Evolutionary conservation across 106 monocot genomes (phyloP).

Genomic region (Apostasia ramifera): DNA sequence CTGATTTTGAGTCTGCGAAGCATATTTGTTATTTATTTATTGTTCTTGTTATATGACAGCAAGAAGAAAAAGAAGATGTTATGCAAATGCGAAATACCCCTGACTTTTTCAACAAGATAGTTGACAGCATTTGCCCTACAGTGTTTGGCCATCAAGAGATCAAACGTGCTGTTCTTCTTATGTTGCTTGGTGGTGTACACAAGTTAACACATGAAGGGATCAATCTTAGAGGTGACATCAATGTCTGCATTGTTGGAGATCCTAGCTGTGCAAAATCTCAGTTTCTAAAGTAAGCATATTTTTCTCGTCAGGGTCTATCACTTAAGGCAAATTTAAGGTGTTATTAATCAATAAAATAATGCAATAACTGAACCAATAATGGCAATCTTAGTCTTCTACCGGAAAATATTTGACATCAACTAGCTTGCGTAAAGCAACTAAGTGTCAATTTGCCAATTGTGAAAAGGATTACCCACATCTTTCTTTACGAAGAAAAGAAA

Average conservation of each 20-base stretch:
- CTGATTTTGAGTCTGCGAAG: neutral
- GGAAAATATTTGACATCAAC: too few relatives aligned
- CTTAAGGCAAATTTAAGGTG: too few relatives aligned
- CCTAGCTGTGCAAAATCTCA: constrained; percentile 99
- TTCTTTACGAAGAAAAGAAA: too few relatives aligned
- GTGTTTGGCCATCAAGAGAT: constrained; percentile 99
- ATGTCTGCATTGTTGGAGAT: constrained; percentile 99
- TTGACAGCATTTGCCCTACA: constrained; percentile 94
- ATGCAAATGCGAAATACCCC: constrained; percentile 73
- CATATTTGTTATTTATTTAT: constrained; percentile 2
- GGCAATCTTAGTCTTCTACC: too few relatives aligned
- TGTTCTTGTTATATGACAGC: constrained; percentile 32
- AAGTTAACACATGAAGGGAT: constrained; percentile 97
- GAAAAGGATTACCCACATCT: too few relatives aligned
- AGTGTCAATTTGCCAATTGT: too few relatives aligned
- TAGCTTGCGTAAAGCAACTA: too few relatives aligned
- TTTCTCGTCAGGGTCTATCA: too few relatives aligned
- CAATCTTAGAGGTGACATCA: constrained; percentile 95
- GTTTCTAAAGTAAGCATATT: constrained; percentile 77
- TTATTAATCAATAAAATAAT: too few relatives aligned
- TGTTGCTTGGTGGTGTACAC: constrained; percentile 95
- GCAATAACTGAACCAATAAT: too few relatives aligned
- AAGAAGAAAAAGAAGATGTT: constrained; percentile 87
- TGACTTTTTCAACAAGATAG: constrained; percentile 93
- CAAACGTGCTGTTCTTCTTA: constrained; percentile 85